Base-by-base conservation (phyloP, 768 basidiomycete genomes). In the Leccinum boreale region DNA sequence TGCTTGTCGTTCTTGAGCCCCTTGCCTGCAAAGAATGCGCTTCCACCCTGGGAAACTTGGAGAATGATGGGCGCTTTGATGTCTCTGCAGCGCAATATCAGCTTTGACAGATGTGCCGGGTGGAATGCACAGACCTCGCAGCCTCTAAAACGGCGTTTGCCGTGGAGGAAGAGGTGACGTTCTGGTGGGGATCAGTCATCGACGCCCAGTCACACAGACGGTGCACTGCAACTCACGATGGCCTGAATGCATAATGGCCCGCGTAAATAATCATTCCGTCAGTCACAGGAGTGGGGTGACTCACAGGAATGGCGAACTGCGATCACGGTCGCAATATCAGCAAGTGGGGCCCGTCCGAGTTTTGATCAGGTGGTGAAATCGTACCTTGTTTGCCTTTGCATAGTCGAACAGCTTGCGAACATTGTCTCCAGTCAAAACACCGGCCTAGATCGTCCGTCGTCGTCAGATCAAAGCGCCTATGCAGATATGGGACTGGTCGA, bases 51-150 rank as follows among this genome's bases (percentile, higher is more conserved):
- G 55, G 97, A 99, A 62, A 95, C 87, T 73, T 98, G 97, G 67
- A 98, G 79, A 76, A 99, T 98, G 77, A 99, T 94, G 58, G 96
- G 96, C 29, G 96, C 82, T 75, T 98, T 98, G 82, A 91, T 85
- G 74, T 98, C 97, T 63, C 92, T 92, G 67, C 47, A 56, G 29
- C 24, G 12, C 21, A 21, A 60, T 24, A 24, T 70, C 28, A 62
- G 53, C 17, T 0, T 50, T 63, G 58, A 55, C 58, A 56, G 52
- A 56, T 42, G 46, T 47, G 17, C 46, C 49, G 26, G 6, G 33
- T 2, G 39, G 12, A 50, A 42, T 9, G 15, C 19, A 59, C 68
- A 49, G 66, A 92, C 91, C 94, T 87, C 52, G 96, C 96, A 57
- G 94, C 96, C 77, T 99, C 96, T 62, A 99, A 86, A 58, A 87